These are phyloP conservation scores for Zelopaecilomyces penicillatus DNA, from an alignment of 2,329 filamentous ascomycete species.

Conservation along the genomic window DNA sequence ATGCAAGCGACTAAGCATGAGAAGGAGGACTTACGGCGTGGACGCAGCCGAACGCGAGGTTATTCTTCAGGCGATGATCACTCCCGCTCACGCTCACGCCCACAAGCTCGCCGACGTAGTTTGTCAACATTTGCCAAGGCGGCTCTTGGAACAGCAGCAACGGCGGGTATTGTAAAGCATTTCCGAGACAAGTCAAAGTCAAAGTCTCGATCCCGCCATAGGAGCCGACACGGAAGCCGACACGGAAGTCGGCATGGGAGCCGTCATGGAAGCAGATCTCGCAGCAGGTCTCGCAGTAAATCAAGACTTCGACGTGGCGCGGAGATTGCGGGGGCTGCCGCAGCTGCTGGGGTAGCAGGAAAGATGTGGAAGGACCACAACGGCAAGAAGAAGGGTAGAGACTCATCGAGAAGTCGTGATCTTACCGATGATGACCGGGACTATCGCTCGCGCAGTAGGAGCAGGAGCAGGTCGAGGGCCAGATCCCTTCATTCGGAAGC, in stretches of 20 bases:
- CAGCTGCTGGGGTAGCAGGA: slow-evolving; percentile 52
- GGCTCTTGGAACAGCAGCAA: slow-evolving; percentile 48
- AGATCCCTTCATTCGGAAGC: slow-evolving; percentile 42
- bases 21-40: slow-evolving; percentile 49
- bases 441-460: slow-evolving; percentile 26
- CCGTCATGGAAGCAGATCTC: slow-evolving; percentile 23
- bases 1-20: slow-evolving; percentile 52
- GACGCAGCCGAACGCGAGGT: slow-evolving; percentile 43
- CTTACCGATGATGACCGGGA: slow-evolving; percentile 27
- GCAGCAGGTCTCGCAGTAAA: slow-evolving; percentile 35
- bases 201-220: slow-evolving; percentile 15
- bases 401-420: slow-evolving; percentile 20
- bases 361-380: slow-evolving; percentile 54
- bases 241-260: slow-evolving; percentile 6
- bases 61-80: slow-evolving; percentile 35
- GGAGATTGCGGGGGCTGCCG: slow-evolving; percentile 51
- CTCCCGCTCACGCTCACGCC: slow-evolving; percentile 31
- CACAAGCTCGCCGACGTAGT: slow-evolving; percentile 37
- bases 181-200: slow-evolving; percentile 44
- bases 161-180: slow-evolving; percentile 51
- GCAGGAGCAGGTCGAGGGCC: slow-evolving; percentile 44
- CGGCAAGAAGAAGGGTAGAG: slow-evolving; percentile 45
- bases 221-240: slow-evolving; percentile 11
- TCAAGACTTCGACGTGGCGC: slow-evolving; percentile 45
- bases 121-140: slow-evolving; percentile 46